Evolutionary conservation across 1,284 basidiomycete species (phyloP).

Genomic region (Malassezia obtusa): DNA sequence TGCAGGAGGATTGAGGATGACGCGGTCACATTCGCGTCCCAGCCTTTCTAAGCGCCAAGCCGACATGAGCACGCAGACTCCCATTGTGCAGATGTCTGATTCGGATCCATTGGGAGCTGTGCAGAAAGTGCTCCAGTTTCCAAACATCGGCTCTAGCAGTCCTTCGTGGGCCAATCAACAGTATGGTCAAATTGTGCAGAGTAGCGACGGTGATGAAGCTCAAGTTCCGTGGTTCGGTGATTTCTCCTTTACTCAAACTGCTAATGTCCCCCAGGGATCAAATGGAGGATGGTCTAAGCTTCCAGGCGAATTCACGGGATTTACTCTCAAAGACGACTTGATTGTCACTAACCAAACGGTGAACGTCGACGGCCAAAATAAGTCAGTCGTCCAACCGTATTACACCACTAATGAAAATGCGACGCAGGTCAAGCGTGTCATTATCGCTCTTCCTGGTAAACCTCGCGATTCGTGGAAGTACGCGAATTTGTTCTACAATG

Average conservation of each 20-base stretch:
- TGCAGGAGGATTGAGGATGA: too few relatives aligned
- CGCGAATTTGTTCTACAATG: conserved; percentile 34
- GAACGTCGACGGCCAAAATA: conserved; percentile 19
- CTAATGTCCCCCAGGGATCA: not conserved
- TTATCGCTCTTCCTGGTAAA: conserved; percentile 32
- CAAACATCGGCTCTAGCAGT: not conserved
- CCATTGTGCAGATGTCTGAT: too few relatives aligned
- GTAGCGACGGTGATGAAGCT: not conserved
- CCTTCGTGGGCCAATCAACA: not conserved
- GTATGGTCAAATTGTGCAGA: not conserved
- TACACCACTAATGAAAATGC: not conserved
- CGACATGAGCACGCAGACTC: too few relatives aligned
- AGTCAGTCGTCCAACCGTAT: conserved; percentile 6
- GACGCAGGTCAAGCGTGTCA: conserved; percentile 23
- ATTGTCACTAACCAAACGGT: not conserved
- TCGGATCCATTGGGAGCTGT: not conserved
- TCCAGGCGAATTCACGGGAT: not conserved
- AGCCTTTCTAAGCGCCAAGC: too few relatives aligned
- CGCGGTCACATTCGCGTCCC: too few relatives aligned
- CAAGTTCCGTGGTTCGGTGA: conserved; percentile 10
- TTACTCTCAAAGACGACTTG: not conserved
- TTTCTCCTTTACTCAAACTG: conserved; percentile 2
- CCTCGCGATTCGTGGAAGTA: conserved; percentile 40
- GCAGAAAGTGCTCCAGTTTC: not conserved
- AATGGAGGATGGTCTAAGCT: not conserved